A percentile compares a stretch with the other conserved stretches of the same genome.
Conservation (phyloP, 331 rosid genomes). For the Malus hybrid region DNA sequence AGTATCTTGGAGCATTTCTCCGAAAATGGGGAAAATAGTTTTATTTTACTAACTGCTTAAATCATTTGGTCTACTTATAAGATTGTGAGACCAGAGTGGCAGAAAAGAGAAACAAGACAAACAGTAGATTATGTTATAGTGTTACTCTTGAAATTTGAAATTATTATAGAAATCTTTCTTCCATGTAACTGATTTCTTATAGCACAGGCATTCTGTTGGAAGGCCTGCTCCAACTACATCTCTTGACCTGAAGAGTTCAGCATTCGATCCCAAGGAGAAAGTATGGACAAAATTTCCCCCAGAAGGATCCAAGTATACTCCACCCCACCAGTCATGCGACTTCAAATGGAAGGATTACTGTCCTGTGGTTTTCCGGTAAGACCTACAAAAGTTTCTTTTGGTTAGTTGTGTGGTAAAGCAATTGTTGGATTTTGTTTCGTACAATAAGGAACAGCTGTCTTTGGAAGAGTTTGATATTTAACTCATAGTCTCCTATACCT, state of each 20-base stretch:
- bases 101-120: background rate
- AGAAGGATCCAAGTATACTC: constrained; percentile 91
- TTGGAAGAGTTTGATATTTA: background rate
- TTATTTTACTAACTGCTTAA: background rate
- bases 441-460: background rate
- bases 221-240: constrained; percentile 89
- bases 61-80: background rate
- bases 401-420: background rate
- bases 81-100: background rate
- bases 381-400: constrained; percentile 8
- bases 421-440: background rate
- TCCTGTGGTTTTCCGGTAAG: constrained; percentile 90
- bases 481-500: background rate
- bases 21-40: background rate
- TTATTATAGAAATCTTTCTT: constrained; percentile 3
- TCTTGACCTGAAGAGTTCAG: constrained; percentile 75
- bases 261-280: constrained; percentile 88
- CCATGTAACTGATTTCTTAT: constrained; percentile 37
- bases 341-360: constrained; percentile 98
- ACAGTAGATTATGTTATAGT: background rate
- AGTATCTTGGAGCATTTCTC: background rate
- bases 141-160: too few species aligned
- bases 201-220: constrained; percentile 94
- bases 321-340: constrained; percentile 82
- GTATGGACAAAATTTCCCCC: constrained; percentile 94